Conservation (phyloP, 305 asterid genomes). For the Solanum aculeatissimum region DNA sequence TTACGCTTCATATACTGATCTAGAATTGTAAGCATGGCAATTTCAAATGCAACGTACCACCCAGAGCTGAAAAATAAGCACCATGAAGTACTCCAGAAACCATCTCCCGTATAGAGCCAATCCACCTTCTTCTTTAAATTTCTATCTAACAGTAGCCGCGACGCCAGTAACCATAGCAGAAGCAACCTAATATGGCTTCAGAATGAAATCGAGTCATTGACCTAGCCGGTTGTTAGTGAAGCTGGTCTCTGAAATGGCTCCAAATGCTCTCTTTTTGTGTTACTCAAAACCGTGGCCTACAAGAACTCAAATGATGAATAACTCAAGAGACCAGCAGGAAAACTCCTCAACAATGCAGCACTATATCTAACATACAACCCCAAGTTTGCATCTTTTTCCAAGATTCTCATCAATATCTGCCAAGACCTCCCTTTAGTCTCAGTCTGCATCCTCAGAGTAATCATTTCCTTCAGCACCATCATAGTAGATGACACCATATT, state of each 20-base stretch:
- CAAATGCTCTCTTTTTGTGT: constrained; percentile 24
- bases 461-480: constrained; percentile 85
- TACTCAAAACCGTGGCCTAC: no score
- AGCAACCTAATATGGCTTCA: constrained; percentile 49
- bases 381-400: constrained; percentile 76
- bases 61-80: constrained; percentile 84
- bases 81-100: constrained; percentile 81
- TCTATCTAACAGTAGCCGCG: constrained; percentile 49
- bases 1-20: constrained; percentile 46
- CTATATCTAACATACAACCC: constrained; percentile 85
- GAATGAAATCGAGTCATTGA: constrained; percentile 74
- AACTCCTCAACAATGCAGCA: constrained; percentile 78
- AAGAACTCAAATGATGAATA: constrained; percentile 84
- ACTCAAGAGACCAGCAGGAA: constrained; percentile 85
- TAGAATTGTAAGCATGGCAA: constrained; percentile 68
- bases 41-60: constrained; percentile 64
- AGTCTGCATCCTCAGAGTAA: constrained; percentile 84
- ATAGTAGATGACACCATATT: constrained; percentile 75
- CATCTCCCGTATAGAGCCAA: constrained; percentile 82
- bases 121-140: constrained; percentile 70
- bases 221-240: constrained; percentile 76
- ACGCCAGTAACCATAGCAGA: constrained; percentile 56
- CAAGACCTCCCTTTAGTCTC: constrained; percentile 89
- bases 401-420: constrained; percentile 64
- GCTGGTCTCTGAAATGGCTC: constrained; percentile 89